These are phyloP conservation scores for Drosera capensis DNA, from an alignment of 148 eudicot species.

Conservation along the genomic window DNA sequence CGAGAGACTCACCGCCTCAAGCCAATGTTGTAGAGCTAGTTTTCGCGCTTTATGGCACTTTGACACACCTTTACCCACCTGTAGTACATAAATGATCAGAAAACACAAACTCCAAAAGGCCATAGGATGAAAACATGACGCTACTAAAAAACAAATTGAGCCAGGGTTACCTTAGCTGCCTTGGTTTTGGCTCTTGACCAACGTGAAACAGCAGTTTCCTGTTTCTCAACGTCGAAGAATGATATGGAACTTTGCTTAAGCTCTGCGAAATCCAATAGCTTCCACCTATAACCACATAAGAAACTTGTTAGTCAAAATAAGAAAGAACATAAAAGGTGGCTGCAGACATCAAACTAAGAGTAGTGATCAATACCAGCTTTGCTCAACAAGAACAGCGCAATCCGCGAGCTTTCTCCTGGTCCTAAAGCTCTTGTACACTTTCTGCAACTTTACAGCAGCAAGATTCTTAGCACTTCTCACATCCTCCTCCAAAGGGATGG, in stretches of 20 bases:
- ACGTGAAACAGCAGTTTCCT: constrained; percentile 85
- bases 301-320: neutral
- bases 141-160: no score
- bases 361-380: constrained; percentile 43
- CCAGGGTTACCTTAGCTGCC: constrained; percentile 73
- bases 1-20: constrained; percentile 47
- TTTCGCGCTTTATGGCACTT: constrained; percentile 43
- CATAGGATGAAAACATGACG: no score
- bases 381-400: constrained; percentile 93
- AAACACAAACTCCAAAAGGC: neutral
- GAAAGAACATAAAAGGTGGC: neutral
- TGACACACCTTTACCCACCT: constrained; percentile 65
- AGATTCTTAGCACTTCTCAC: constrained; percentile 47
- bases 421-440: constrained; percentile 91
- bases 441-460: constrained; percentile 90
- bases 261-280: constrained; percentile 77
- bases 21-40: constrained; percentile 68
- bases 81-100: constrained; percentile 3
- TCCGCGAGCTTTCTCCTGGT: constrained; percentile 93
- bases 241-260: constrained; percentile 86
- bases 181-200: constrained; percentile 95
- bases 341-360: neutral
- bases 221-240: constrained; percentile 75
- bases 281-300: constrained; percentile 47
- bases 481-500: constrained; percentile 9